Base-by-base conservation (phyloP, 2,329 filamentous ascomycete genomes). In the Didymella segeticola region DNA sequence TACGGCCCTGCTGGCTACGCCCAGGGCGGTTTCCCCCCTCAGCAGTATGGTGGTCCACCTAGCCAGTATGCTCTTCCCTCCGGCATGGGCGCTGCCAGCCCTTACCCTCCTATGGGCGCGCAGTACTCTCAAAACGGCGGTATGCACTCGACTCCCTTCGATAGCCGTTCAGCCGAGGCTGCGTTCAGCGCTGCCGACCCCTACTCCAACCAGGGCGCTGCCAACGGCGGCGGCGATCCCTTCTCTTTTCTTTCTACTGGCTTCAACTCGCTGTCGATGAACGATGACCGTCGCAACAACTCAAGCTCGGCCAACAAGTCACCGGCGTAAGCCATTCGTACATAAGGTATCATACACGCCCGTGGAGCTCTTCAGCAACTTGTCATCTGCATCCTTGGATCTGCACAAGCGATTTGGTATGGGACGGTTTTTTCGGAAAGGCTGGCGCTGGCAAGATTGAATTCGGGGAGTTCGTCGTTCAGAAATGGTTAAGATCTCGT, bases 151-250 rank as follows among this genome's bases (percentile, higher is more conserved):
- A 89, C 89, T 34, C 90, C 91, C 11, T 98, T 99, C 70, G 93
- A 96, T 72, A 96, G 92, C 80, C 90, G 93, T 59, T 90, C 91
- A 58, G 91, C 93, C 14, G 93, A 98, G 79, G 92, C 92, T 56
- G 93, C 95, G 22, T 99, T 99, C 81, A 90, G 91, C 72, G 90
- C 90, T 33, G 92, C 91, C 31, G 88, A 88, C 65, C 93, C 95
- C 64, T 90, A 90, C 50, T 88, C 88, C 14, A 90, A 89, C 37
- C 88, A 88, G 56, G 90, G 89, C 33, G 86, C 88, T 25, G 69
- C 73, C 23, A 91, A 90, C 77, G 89, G 88, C 68, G 71, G 79
- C 75, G 58, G 90, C 69, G 90, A 93, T 65, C 89, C 90, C 10
- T 93, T 93, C 74, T 87, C 89, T 14, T 93, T 93, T 79, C 82